These are phyloP conservation scores for Caloboletus firmus DNA, from an alignment of 1,284 basidiomycete genomes.

Conservation along the genomic window DNA sequence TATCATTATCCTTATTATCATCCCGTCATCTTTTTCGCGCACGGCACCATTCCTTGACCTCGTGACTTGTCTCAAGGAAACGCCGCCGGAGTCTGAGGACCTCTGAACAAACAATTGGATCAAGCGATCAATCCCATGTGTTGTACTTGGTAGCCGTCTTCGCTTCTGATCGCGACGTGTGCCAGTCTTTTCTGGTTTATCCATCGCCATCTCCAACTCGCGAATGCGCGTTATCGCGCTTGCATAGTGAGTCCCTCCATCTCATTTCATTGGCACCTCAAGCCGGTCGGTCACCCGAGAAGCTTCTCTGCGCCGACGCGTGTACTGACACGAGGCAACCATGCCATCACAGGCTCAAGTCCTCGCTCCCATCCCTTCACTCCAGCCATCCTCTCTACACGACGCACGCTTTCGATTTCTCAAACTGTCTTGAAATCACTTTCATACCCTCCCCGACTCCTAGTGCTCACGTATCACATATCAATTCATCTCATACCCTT, in stretches of 20 bases:
- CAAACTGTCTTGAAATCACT: neutral
- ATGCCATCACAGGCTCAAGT: conserved; percentile 32
- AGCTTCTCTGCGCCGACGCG: conserved; percentile 28
- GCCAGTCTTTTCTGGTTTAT: neutral
- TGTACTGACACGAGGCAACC: conserved; percentile 42
- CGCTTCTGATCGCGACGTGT: conserved; percentile 8
- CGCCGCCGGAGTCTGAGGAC: neutral
- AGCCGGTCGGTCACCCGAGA: conserved; percentile 3
- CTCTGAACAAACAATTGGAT: neutral
- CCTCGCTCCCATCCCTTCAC: conserved; percentile 13
- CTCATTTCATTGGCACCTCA: neutral
- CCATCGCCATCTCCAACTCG: conserved; percentile 10
- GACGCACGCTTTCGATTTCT: conserved; percentile 9
- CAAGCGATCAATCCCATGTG: conserved; percentile 18
- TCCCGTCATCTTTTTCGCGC: neutral
- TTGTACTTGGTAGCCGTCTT: neutral
- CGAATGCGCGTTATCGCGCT: conserved; percentile 8
- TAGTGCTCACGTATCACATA: neutral
- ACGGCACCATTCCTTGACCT: neutral
- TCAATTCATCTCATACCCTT: neutral
- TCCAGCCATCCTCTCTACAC: conserved; percentile 6
- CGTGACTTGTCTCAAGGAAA: conserved; percentile 12
- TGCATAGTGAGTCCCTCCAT: conserved; percentile 5
- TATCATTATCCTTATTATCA: neutral
- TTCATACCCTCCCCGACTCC: neutral